These are phyloP conservation scores for Albifimbria verrucaria DNA, from an alignment of 2,329 filamentous ascomycete genomes.

Conservation along the genomic window DNA sequence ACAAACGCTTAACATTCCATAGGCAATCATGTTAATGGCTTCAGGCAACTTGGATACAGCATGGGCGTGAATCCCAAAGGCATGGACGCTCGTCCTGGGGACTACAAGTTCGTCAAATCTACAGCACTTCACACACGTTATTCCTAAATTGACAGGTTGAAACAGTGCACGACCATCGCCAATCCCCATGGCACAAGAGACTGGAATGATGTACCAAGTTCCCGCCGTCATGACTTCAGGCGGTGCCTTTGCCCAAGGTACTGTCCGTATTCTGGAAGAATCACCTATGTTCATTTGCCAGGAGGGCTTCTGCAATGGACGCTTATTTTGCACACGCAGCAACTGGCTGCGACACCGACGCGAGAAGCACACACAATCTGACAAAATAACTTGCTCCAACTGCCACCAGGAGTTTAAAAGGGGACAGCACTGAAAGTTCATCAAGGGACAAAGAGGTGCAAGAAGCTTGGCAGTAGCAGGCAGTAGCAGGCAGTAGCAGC, in stretches of 20 bases:
- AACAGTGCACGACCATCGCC: conserved; percentile 36
- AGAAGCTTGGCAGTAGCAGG: conserved; percentile 55
- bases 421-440: conserved; percentile 85
- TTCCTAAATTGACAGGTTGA: conserved; percentile 13
- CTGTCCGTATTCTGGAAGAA: conserved; percentile 67
- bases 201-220: conserved; percentile 41
- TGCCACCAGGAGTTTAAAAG: conserved; percentile 93
- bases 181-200: conserved; percentile 34
- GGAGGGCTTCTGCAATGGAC: conserved; percentile 95
- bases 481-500: no score
- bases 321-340: conserved; percentile 95
- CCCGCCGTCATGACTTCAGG: conserved; percentile 33
- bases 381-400: conserved; percentile 84
- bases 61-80: conserved; percentile 42
- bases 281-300: conserved; percentile 94
- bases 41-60: conserved; percentile 33
- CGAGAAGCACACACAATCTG: conserved; percentile 87
- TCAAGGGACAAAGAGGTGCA: conserved; percentile 84
- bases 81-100: conserved; percentile 26
- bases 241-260: conserved; percentile 31
- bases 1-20: conserved; percentile 20
- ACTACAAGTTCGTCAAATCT: conserved; percentile 38
- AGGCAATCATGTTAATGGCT: conserved; percentile 22
- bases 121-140: conserved; percentile 3
- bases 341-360: conserved; percentile 89